Evolutionary conservation across 148 eudicot genomes (phyloP).

Genomic region (Rhododendron simsii): DNA sequence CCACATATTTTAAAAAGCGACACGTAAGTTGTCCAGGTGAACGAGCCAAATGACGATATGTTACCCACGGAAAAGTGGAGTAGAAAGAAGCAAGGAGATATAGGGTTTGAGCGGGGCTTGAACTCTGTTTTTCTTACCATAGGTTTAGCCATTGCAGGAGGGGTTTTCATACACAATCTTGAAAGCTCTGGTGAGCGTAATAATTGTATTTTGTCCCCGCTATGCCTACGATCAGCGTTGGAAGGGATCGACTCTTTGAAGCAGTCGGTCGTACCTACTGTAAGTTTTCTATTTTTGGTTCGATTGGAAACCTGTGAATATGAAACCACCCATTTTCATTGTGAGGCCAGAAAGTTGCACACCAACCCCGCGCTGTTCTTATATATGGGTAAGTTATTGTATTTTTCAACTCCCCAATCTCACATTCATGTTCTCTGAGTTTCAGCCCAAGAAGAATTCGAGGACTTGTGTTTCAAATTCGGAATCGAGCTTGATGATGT

Average conservation of each 20-base stretch:
- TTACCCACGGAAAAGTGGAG: no score
- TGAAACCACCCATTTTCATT: neutral
- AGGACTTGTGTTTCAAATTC: conserved; percentile 75
- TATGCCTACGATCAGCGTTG: conserved; percentile 89
- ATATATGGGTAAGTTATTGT: neutral
- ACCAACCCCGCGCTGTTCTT: neutral
- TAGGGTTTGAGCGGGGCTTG: neutral
- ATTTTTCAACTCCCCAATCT: neutral
- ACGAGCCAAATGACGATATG: no score
- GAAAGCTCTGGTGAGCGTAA: neutral
- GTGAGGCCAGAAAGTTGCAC: neutral
- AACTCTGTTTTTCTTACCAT: neutral
- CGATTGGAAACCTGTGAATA: neutral
- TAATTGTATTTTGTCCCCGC: neutral
- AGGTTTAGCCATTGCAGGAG: neutral
- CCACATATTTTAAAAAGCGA: no score
- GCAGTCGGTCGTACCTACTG: conserved; percentile 52
- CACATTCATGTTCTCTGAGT: neutral
- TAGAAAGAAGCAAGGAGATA: neutral
- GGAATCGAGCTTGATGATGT: conserved; percentile 99
- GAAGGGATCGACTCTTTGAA: conserved; percentile 67
- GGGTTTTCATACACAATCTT: neutral
- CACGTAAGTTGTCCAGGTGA: no score
- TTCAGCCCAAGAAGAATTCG: conserved; percentile 62
- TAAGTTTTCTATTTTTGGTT: conserved; percentile 5